phyloP scores from a whole-genome alignment of 805 yeast genomes.

The Metschnikowia cerradonensis region DNA sequence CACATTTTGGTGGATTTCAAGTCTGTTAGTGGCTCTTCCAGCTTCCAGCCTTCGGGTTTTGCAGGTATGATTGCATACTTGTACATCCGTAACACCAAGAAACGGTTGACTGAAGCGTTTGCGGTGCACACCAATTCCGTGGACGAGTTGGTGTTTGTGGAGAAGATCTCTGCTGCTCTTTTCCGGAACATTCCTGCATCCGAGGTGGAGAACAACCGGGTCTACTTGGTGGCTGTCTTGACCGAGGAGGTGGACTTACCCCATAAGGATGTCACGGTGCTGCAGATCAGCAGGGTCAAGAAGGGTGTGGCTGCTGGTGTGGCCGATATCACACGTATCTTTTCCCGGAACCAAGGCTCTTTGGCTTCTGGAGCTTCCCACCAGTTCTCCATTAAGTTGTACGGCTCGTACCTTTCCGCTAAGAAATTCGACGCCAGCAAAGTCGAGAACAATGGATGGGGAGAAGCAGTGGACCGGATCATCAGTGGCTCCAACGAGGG shows the following conservation, averaged over 20 bases:
- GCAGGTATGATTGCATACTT: constrained; percentile 70
- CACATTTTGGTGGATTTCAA: constrained; percentile 77
- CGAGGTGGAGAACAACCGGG: constrained; percentile 58
- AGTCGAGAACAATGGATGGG: constrained; percentile 72
- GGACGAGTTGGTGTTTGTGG: constrained; percentile 52
- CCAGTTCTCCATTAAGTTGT: constrained; percentile 67
- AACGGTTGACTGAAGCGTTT: constrained; percentile 74
- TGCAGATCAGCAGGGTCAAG: constrained; percentile 45
- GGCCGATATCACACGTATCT: constrained; percentile 75
- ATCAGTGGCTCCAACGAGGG: constrained; percentile 72
- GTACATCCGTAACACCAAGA: constrained; percentile 60
- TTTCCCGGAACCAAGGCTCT: constrained; percentile 60
- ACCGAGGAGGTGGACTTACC: constrained; percentile 61
- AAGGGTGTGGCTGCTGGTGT: constrained; percentile 89
- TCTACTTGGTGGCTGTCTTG: constrained; percentile 71
- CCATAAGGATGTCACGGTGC: constrained; percentile 25
- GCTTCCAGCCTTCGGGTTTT: constrained; percentile 60
- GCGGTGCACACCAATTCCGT: constrained; percentile 60
- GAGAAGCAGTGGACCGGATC: constrained; percentile 75
- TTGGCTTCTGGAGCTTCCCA: constrained; percentile 60
- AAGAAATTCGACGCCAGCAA: constrained; percentile 24
- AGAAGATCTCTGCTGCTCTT: constrained; percentile 72
- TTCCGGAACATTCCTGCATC: constrained; percentile 71
- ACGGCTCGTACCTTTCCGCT: constrained; percentile 58
- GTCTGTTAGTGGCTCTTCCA: constrained; percentile 57